These are phyloP conservation scores for Dioscorea alata DNA, from an alignment of 106 monocot genomes.

Conservation along the genomic window DNA sequence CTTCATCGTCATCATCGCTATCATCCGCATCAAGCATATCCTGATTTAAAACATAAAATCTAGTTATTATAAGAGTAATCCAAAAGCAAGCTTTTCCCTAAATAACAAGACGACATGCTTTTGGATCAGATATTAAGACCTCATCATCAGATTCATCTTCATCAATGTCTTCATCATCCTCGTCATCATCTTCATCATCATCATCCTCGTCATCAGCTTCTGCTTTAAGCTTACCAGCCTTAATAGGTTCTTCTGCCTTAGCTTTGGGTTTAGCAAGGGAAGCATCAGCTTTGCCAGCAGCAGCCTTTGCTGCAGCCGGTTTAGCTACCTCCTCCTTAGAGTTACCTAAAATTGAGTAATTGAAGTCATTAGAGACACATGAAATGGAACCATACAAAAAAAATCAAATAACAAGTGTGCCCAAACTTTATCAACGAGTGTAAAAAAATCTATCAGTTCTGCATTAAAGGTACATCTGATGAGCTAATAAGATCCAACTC, in stretches of 20 bases:
- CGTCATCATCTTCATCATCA: conserved; percentile 26
- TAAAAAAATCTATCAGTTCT: too few relatives aligned
- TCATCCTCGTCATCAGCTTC: conserved; percentile 11
- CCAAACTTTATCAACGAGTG: too few relatives aligned
- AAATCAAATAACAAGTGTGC: too few relatives aligned
- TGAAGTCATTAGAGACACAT: too few relatives aligned
- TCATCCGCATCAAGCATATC: conserved; percentile 32
- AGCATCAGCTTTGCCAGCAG: conserved; percentile 12
- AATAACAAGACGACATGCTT: too few relatives aligned
- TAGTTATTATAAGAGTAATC: neutral
- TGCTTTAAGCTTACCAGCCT: conserved; percentile 7
- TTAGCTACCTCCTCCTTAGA: conserved; percentile 10
- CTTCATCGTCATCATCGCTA: conserved; percentile 51
- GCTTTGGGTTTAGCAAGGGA: conserved; percentile 18
- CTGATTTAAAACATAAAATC: conserved; percentile 17
- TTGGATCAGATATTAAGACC: neutral
- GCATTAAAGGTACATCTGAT: too few relatives aligned
- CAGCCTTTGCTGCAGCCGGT: conserved; percentile 5
- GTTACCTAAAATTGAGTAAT: conserved; percentile 9
- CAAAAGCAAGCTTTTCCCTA: too few relatives aligned
- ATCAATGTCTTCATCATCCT: conserved; percentile 19
- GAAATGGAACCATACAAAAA: too few relatives aligned
- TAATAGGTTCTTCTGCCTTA: conserved; percentile 15
- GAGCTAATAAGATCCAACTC: too few relatives aligned
- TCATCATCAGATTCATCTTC: conserved; percentile 23